Conservation (phyloP, 169 alveolate genomes). For the Plasmodium falciparum region DNA sequence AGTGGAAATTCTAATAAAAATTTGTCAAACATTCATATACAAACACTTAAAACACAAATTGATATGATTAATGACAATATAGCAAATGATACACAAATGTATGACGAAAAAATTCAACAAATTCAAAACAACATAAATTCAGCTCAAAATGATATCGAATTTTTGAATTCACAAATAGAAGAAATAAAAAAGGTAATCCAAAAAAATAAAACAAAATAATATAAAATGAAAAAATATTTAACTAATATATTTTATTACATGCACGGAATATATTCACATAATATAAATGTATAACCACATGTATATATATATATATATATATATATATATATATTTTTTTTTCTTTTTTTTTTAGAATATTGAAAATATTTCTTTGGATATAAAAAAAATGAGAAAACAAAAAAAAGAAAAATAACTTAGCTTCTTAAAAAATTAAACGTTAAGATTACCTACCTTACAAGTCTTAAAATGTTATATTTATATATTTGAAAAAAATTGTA, state of each 20-base stretch:
- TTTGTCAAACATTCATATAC: conserved; percentile 41
- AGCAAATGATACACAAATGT: conserved; percentile 24
- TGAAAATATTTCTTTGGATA: conserved; percentile 47
- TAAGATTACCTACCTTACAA: too few relatives aligned
- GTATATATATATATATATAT: not conserved
- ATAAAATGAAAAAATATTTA: not conserved
- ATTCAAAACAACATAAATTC: conserved; percentile 39
- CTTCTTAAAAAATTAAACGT: not conserved
- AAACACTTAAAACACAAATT: conserved; percentile 61
- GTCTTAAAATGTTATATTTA: too few relatives aligned
- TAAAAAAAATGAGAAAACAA: conserved; percentile 69
- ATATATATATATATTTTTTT: not conserved
- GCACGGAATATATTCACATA: not conserved
- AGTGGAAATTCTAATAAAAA: conserved; percentile 19
- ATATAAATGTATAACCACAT: not conserved
- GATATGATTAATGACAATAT: conserved; percentile 71
- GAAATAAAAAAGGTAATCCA: conserved; percentile 56
- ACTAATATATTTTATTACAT: not conserved
- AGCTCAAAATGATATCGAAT: conserved; percentile 68
- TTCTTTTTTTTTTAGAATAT: conserved; percentile 29
- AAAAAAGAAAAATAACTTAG: conserved; percentile 40
- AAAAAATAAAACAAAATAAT: conserved; percentile 4
- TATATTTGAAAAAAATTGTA: too few relatives aligned
- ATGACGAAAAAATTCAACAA: conserved; percentile 50
- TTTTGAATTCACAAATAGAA: conserved; percentile 66